Percentiles rank a stretch among this genome's conserved stretches.
Conservation (phyloP, 1,284 basidiomycete genomes). For the Sutorius eximius region DNA sequence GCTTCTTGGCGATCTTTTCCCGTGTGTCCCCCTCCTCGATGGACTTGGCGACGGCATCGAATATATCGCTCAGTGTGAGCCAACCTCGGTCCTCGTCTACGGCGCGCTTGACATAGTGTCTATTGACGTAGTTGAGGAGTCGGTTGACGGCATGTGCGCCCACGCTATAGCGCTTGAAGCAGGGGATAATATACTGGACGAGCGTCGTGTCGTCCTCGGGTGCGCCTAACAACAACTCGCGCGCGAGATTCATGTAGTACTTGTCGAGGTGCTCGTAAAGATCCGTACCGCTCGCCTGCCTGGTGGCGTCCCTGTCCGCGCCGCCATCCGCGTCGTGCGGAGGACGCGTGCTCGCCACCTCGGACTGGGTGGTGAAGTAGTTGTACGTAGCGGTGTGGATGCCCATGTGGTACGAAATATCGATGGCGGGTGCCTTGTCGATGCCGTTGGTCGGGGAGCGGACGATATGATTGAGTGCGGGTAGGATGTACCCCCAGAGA, state of each 20-base stretch:
- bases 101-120: conserved; percentile 74
- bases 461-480: conserved; percentile 73
- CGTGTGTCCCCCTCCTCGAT: conserved; percentile 53
- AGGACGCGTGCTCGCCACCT: conserved; percentile 38
- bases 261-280: conserved; percentile 69
- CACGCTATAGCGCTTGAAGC: conserved; percentile 64
- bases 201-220: conserved; percentile 66
- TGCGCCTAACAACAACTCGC: conserved; percentile 59
- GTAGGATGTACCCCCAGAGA: conserved; percentile 71
- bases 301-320: conserved; percentile 27
- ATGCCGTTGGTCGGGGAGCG: conserved; percentile 60
- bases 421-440: conserved; percentile 64
- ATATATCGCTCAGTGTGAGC: conserved; percentile 64
- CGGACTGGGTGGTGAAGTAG: conserved; percentile 68
- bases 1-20: conserved; percentile 54
- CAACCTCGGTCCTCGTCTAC: conserved; percentile 76
- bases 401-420: conserved; percentile 69
- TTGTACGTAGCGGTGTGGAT: conserved; percentile 78
- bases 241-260: conserved; percentile 59
- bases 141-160: conserved; percentile 67
- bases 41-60: conserved; percentile 60
- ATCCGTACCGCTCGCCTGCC: conserved; percentile 53
- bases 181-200: conserved; percentile 66
- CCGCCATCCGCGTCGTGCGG: conserved; percentile 11
- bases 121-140: conserved; percentile 74